phyloP scores from a whole-genome alignment of 192 early-diverging fungal genomes.

The Umbelopsis ramanniana region DNA sequence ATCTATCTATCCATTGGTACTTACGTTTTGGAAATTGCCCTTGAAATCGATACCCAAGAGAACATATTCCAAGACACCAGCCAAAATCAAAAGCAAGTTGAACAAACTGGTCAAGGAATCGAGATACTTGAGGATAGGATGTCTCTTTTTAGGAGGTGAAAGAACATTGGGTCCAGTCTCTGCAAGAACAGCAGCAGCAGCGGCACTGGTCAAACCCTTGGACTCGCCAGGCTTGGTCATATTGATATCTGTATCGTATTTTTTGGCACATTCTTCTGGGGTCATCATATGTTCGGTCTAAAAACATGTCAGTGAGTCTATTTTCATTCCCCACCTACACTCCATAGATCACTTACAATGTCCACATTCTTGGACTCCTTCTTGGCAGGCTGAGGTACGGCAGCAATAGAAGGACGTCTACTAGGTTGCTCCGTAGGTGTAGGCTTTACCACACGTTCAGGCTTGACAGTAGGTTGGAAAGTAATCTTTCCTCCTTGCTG shows the following conservation, averaged over 20 bases:
- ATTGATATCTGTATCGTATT: conserved; percentile 52
- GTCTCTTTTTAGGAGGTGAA: conserved; percentile 84
- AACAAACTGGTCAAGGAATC: conserved; percentile 79
- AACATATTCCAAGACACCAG: conserved; percentile 83
- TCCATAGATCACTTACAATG: conserved; percentile 48
- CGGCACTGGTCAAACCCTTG: conserved; percentile 64
- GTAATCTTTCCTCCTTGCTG: conserved; percentile 33
- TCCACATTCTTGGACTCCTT: conserved; percentile 44
- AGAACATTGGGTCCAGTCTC: conserved; percentile 85
- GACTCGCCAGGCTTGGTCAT: conserved; percentile 67
- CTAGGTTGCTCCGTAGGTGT: conserved; percentile 23
- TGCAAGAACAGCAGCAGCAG: conserved; percentile 66
- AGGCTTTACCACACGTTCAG: conserved; percentile 26
- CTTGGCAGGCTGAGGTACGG: conserved; percentile 26
- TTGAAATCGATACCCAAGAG: conserved; percentile 77
- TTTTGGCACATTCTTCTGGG: conserved; percentile 47
- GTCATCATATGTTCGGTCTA: conserved; percentile 59
- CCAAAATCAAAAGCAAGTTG: conserved; percentile 86
- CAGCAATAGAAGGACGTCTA: conserved; percentile 32
- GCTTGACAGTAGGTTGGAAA: conserved; percentile 29
- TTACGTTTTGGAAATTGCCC: conserved; percentile 79
- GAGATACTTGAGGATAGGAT: conserved; percentile 76
- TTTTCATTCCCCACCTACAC: background rate
- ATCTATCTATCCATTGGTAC: conserved; percentile 27
- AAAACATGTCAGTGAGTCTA: background rate